Evolutionary conservation across 2,329 filamentous ascomycete species (phyloP).

Genomic region (Helotiales sp.): DNA sequence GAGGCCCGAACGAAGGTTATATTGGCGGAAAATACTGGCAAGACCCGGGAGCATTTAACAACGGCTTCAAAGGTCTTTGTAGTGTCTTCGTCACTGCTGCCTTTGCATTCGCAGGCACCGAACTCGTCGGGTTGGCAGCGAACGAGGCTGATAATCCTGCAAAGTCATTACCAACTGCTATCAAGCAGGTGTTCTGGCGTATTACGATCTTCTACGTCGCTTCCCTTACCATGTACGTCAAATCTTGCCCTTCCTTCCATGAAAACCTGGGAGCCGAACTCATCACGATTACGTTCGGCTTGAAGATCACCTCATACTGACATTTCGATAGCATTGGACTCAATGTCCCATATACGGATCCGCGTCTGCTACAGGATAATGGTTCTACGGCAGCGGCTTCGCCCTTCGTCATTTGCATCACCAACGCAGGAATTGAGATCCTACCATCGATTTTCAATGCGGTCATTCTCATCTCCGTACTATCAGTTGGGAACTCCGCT

Average conservation of each 20-base stretch:
- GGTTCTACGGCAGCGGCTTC: constrained; percentile 73
- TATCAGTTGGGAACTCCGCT: constrained; percentile 89
- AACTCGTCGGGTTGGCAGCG: constrained; percentile 74
- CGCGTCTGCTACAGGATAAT: constrained; percentile 57
- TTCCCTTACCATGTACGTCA: constrained; percentile 74
- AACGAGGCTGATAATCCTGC: constrained; percentile 78
- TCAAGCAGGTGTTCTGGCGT: constrained; percentile 95
- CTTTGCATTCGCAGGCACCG: constrained; percentile 75
- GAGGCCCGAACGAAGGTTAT: constrained; percentile 70
- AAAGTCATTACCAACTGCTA: constrained; percentile 79
- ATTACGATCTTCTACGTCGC: constrained; percentile 90
- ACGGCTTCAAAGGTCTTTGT: constrained; percentile 82
- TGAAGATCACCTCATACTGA: no score
- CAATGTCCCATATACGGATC: constrained; percentile 73
- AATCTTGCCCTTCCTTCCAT: no score
- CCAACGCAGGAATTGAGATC: constrained; percentile 76
- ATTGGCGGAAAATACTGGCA: constrained; percentile 79
- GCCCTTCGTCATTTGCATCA: constrained; percentile 91
- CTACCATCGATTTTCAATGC: constrained; percentile 90
- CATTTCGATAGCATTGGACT: no score
- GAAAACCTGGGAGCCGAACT: no score
- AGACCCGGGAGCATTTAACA: constrained; percentile 79
- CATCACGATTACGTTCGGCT: no score
- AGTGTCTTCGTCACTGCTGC: constrained; percentile 75
- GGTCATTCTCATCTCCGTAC: constrained; percentile 88